Base-by-base conservation (phyloP, 345 rosid genomes). In the Pistacia vera region DNA sequence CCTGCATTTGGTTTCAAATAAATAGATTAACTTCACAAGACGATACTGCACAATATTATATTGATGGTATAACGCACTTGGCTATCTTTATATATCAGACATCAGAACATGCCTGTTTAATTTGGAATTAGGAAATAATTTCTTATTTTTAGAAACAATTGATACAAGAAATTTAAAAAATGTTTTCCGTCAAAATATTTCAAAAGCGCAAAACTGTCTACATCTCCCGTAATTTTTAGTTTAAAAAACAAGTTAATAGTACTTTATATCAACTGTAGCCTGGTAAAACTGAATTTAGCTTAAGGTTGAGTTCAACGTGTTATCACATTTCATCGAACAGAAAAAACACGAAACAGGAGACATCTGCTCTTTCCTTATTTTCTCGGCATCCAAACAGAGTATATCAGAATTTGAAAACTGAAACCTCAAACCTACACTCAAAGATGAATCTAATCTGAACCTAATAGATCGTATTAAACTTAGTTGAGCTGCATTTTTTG, bases 1-100 rank as follows among this genome's bases (percentile, higher is more conserved):
- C 97, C 99, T 96, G 92, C 86, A 61, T 84, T 74, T 56, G 78
- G 56, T 65, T n/a, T 28, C 64, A 74, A 65, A 80, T 68, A 76
- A 83, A 51, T 38, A 46, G n/a, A 68, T 17, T 11, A 68, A 59
- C 25, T 62, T 30, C 65, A 25, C 20, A 25, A 57, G 52, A 11
- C 55, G 25, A 16, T 12, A 49, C 7, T 17, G 11, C 11, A 58
- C 9, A 52, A 54, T 12, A 63, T 62, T 41, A 35, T 36, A 54
- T 13, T 36, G 33, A 35, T 13, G 12, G n/a, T n/a, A 56, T 8
- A 56, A 30, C 46, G 46, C 9, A 28, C 36, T 10, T 70, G 11
- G 46, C 48, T 56, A n/a, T 5, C 73, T 55, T 54, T 30, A 30
- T 30, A 30, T 30, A 38, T 38, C 5, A 38, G 2, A 38, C 8